These are phyloP conservation scores for Hygrophoropsis aurantiaca DNA, from an alignment of 768 basidiomycete species.

Conservation along the genomic window DNA sequence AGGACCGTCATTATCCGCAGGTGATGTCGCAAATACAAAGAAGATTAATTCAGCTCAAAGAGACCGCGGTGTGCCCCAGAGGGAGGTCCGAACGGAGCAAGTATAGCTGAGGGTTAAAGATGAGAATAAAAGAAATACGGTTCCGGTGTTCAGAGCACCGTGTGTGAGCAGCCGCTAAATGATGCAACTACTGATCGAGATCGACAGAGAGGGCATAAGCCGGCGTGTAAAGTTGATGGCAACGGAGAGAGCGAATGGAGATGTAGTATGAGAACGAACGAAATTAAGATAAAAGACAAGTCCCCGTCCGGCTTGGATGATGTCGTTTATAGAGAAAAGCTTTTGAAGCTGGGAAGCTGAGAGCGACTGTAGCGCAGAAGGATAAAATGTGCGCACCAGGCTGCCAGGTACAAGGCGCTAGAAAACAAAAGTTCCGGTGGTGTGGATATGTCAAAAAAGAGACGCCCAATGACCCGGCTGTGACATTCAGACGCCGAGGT, in stretches of 20 bases:
- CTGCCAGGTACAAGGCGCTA: background rate
- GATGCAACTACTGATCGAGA: background rate
- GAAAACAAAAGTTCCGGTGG: constrained; percentile 4
- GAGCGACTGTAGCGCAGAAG: too few relatives aligned
- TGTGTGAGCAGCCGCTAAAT: background rate
- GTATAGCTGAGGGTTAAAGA: too few relatives aligned
- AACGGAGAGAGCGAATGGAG: background rate
- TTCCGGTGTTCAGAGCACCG: background rate
- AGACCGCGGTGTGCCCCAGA: background rate
- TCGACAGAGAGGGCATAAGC: constrained; percentile 4
- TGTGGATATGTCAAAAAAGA: constrained; percentile 4
- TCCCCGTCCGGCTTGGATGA: background rate
- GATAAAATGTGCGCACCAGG: too few relatives aligned
- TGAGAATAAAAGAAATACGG: background rate
- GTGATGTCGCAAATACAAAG: constrained; percentile 10
- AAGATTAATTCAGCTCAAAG: background rate
- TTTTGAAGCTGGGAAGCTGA: too few relatives aligned
- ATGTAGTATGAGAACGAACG: background rate
- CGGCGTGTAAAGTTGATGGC: background rate
- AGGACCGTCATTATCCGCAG: background rate
- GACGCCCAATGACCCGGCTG: constrained; percentile 2
- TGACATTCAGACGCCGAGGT: too few relatives aligned
- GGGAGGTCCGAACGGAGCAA: background rate
- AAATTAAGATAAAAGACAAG: background rate
- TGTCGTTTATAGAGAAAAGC: too few relatives aligned